Conservation (phyloP, 2,329 filamentous ascomycete genomes). For the Xylariales sp. region DNA sequence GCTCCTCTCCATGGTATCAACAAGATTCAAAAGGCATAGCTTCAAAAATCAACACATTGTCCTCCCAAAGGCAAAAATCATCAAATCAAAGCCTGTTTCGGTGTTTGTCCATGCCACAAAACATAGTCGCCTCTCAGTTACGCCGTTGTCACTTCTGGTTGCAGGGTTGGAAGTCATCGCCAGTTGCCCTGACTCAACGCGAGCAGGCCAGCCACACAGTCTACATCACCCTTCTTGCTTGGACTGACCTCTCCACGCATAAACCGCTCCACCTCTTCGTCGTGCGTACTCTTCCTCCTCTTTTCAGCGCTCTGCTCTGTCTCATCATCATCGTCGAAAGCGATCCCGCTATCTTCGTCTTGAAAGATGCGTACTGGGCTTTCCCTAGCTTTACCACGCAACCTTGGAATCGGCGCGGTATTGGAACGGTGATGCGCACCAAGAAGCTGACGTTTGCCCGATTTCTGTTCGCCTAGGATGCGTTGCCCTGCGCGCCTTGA, state of each 20-base stretch:
- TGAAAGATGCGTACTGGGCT: conserved; percentile 46
- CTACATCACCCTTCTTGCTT: conserved; percentile 75
- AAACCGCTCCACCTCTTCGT: conserved; percentile 67
- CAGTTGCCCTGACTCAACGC: conserved; percentile 91
- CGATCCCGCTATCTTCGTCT: conserved; percentile 31
- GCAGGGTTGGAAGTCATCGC: conserved; percentile 50
- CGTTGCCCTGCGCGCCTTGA: conserved; percentile 34
- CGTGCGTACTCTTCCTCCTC: conserved; percentile 21
- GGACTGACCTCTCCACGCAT: conserved; percentile 65
- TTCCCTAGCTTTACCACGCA: conserved; percentile 15
- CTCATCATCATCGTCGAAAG: neutral
- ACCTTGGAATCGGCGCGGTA: conserved; percentile 33
- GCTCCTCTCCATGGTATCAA: too few relatives aligned
- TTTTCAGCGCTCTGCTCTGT: conserved; percentile 2
- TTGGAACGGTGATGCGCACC: conserved; percentile 29
- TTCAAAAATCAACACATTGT: too few relatives aligned
- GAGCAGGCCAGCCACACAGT: conserved; percentile 84
- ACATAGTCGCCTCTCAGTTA: neutral
- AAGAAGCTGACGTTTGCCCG: conserved; percentile 23
- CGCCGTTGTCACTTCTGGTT: neutral
- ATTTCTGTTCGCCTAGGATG: conserved; percentile 34
- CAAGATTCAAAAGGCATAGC: too few relatives aligned
- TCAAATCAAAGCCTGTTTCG: too few relatives aligned
- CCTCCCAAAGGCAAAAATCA: too few relatives aligned
- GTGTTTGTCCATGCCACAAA: too few relatives aligned